Percentiles rank a stretch among this genome's conserved stretches.
These are phyloP conservation scores for Diplodia scrobiculata DNA, from an alignment of 2,329 filamentous ascomycete species.

Conservation along the genomic window DNA sequence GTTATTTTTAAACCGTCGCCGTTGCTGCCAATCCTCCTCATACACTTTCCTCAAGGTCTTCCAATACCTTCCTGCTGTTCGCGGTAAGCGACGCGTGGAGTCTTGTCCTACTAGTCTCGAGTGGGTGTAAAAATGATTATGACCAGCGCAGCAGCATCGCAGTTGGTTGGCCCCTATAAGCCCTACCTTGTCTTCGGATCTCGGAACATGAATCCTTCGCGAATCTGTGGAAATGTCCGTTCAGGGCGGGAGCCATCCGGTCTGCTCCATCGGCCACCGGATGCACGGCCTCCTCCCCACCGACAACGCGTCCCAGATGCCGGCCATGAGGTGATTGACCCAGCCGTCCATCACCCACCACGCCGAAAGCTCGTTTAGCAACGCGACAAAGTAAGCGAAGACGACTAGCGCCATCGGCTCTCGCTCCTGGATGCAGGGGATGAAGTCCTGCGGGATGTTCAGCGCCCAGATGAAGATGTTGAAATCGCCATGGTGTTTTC, in stretches of 20 bases:
- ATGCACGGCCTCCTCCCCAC: neutral
- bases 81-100: too few relatives aligned
- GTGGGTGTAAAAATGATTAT: too few relatives aligned
- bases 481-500: neutral
- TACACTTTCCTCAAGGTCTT: too few relatives aligned
- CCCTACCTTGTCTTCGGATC: neutral
- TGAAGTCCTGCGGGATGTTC: conserved; percentile 1
- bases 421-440: conserved; percentile 3
- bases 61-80: too few relatives aligned
- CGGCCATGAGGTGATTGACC: neutral
- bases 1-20: too few relatives aligned
- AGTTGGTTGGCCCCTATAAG: neutral
- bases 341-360: conserved; percentile 17
- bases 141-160: too few relatives aligned
- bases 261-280: conserved; percentile 10
- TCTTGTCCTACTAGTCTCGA: too few relatives aligned
- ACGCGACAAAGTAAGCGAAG: conserved; percentile 17
- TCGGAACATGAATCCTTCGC: neutral
- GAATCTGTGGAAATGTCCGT: neutral
- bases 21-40: too few relatives aligned
- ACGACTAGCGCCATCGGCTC: conserved; percentile 9
- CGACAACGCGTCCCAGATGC: neutral
- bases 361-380: neutral
- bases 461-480: conserved; percentile 7
- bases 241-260: conserved; percentile 8